Base-by-base conservation (phyloP, 1,284 basidiomycete genomes). In the Pseudozyma thailandica region DNA sequence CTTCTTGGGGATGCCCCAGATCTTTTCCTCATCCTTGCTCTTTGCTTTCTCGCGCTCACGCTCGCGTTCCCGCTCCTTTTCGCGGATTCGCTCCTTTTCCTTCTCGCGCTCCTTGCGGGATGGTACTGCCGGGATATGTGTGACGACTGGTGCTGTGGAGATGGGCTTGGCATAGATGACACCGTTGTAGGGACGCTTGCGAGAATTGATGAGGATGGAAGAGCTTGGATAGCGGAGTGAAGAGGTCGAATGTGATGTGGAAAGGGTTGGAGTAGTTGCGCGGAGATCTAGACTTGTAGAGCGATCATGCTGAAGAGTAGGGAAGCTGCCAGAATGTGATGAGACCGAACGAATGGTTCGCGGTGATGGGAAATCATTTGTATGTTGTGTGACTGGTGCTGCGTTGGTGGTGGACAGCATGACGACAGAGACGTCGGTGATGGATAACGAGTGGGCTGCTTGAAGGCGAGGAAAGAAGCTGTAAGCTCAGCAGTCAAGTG, bases 1-100 rank as follows among this genome's bases (percentile, higher is more conserved):
- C 61, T 77, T 78, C 35, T 76, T 78, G 31, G 77, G 77, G 33
- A 79, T 79, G 8, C 77, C 77, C 75, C 75, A 79, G 48, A 79
- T 65, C 52, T 72, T 76, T 48, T 72, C 74, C 23, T 77, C 76
- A 46, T 58, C 52, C 39, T 65, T 75, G 55, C 42, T 53, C 55
- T 55, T 69, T 39, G 58, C 44, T 35, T 38, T 60, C 45, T 68
- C 68, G 16, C 53, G 57, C 35, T 72, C 70, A 18, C 53, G 57
- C 35, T 72, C 70, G 20, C 63, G 58, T 41, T 70, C 65, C 3
- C 58, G 48, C 38, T 72, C 70, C 54, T 59, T 66, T 43, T 72
- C 66, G 12, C 66, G 59, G 42, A 59, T 56, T 6, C 64, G 55
- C 44, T 76, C 74, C 10, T 57, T 51, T 41, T 68, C 72, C 62